Evolutionary conservation across 23 red algal genomes (phyloP).

Genomic region (Gracilariopsis chorda): DNA sequence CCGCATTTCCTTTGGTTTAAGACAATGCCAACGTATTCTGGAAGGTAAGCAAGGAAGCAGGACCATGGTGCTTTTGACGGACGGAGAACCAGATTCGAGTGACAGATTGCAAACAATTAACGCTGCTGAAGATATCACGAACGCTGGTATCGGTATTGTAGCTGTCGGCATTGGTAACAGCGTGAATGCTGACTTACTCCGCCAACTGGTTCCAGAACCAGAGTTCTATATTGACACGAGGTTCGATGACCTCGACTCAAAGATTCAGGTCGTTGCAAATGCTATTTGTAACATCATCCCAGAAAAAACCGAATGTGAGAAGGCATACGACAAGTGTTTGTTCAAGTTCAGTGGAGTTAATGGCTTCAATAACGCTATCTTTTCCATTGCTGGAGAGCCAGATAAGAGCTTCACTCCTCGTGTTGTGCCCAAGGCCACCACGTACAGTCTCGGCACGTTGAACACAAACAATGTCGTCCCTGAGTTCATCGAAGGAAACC

Average conservation of each 20-base stretch:
- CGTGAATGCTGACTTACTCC: background rate
- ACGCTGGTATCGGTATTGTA: background rate
- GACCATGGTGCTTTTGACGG: background rate
- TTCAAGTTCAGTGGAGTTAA: background rate
- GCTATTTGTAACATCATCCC: background rate
- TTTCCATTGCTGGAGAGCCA: background rate
- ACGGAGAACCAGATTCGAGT: background rate
- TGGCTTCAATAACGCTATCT: background rate
- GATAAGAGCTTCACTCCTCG: background rate
- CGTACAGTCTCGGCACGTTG: background rate
- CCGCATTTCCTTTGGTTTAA: background rate
- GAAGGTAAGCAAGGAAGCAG: background rate
- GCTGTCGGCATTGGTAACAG: background rate
- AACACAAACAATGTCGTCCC: background rate
- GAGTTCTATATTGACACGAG: background rate
- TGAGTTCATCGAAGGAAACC: background rate
- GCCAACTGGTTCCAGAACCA: background rate
- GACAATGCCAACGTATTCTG: background rate
- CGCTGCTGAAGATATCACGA: background rate
- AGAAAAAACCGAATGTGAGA: background rate
- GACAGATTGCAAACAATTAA: background rate
- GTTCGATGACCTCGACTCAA: background rate
- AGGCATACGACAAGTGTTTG: background rate
- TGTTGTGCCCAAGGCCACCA: background rate
- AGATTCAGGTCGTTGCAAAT: background rate